Percentiles rank a stretch among this genome's conserved stretches.
Evolutionary conservation across 2,329 filamentous ascomycete species (phyloP).

Genomic region (Beauveria scarabaeidicola): DNA sequence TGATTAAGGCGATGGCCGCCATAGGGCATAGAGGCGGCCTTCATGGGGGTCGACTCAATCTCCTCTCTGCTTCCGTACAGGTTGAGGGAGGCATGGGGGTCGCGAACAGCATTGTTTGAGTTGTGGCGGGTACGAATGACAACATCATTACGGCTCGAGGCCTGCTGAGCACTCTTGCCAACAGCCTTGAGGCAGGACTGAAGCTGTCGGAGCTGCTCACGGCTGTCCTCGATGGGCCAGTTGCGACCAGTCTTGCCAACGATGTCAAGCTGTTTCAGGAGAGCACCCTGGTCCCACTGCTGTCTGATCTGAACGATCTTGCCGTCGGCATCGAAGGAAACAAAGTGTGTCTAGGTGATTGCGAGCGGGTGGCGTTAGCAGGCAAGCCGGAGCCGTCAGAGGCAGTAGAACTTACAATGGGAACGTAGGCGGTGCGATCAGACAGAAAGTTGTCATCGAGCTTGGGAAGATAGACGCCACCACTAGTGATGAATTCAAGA

Average conservation of each 20-base stretch:
- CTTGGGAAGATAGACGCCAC: constrained; percentile 78
- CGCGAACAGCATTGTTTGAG: constrained; percentile 47
- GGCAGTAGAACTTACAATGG: constrained; percentile 57
- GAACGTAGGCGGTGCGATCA: constrained; percentile 69
- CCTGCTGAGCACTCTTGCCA: constrained; percentile 25
- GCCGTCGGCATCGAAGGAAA: constrained; percentile 66
- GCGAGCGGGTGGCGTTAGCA: neutral
- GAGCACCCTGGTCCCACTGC: constrained; percentile 89
- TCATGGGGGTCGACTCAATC: constrained; percentile 40
- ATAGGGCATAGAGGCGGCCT: constrained; percentile 50
- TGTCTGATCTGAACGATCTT: constrained; percentile 83
- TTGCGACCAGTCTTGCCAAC: constrained; percentile 85
- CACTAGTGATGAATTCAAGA: constrained; percentile 71
- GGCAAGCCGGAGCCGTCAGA: neutral
- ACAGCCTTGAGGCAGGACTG: constrained; percentile 47
- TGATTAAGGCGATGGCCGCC: constrained; percentile 52
- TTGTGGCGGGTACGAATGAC: constrained; percentile 40
- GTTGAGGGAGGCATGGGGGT: constrained; percentile 62
- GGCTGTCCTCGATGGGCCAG: constrained; percentile 88
- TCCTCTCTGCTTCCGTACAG: constrained; percentile 65
- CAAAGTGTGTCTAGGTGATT: constrained; percentile 65
- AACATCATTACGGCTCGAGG: constrained; percentile 28
- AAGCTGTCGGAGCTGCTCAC: constrained; percentile 75
- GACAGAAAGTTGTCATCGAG: constrained; percentile 92
- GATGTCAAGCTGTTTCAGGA: constrained; percentile 87